phyloP scores from a whole-genome alignment of 257 asterid species.

The Thymus quinquecostatus region DNA sequence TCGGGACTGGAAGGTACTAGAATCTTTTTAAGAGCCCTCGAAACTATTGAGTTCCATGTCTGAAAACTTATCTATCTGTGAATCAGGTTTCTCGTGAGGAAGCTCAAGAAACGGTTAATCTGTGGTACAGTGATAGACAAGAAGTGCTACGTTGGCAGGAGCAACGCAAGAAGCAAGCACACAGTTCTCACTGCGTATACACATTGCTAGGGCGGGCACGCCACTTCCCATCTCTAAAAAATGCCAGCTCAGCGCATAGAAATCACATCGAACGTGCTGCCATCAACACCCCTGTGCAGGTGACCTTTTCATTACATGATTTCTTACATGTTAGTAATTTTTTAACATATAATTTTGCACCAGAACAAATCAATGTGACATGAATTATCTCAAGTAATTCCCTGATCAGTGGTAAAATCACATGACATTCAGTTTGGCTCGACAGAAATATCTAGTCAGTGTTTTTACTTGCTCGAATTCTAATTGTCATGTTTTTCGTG shows the following conservation, averaged over 20 bases:
- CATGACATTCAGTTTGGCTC: too few relatives aligned
- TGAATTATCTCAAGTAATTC: too few relatives aligned
- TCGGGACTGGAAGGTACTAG: slow-evolving; percentile 91
- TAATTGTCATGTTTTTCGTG: too few relatives aligned
- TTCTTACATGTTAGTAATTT: too few relatives aligned
- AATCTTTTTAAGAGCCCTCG: not conserved
- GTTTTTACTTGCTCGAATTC: too few relatives aligned
- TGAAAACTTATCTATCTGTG: slow-evolving; percentile 20
- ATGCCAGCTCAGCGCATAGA: slow-evolving; percentile 58
- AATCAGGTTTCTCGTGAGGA: slow-evolving; percentile 88
- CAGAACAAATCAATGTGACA: too few relatives aligned
- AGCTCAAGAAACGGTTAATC: slow-evolving; percentile 90
- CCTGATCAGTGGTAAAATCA: too few relatives aligned
- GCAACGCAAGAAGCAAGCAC: slow-evolving; percentile 76
- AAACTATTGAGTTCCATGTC: not conserved
- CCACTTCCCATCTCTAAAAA: slow-evolving; percentile 70
- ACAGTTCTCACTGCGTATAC: slow-evolving; percentile 46
- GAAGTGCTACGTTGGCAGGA: slow-evolving; percentile 92
- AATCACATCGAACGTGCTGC: slow-evolving; percentile 96
- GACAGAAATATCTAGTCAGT: too few relatives aligned
- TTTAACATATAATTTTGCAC: too few relatives aligned
- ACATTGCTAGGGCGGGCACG: slow-evolving; percentile 94
- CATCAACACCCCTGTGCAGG: slow-evolving; percentile 98
- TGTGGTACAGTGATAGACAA: slow-evolving; percentile 91
- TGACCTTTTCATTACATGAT: slow-evolving; percentile 20